A percentile compares a stretch with the other conserved stretches of the same genome.
Conservation (phyloP, 2,329 filamentous ascomycete species). For the Aspergillus sergii region DNA sequence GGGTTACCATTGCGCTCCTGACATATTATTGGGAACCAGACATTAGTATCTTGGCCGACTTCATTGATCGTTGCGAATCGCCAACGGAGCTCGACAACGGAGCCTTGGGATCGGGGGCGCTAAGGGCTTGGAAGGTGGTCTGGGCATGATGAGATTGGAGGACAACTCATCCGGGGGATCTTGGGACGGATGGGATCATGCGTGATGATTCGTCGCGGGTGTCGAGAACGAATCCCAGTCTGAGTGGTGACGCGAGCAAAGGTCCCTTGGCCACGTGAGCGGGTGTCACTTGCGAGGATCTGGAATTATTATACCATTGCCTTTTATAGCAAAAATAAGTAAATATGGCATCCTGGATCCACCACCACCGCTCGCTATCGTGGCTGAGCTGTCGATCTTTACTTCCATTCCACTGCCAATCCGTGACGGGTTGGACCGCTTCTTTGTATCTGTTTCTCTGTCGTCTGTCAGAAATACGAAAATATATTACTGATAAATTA, state of each 20-base stretch:
- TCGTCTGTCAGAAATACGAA: background rate
- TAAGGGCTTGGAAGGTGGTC: slow-evolving; percentile 17
- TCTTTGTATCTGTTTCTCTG: background rate
- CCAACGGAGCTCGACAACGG: slow-evolving; percentile 1
- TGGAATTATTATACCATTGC: background rate
- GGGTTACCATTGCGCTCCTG: slow-evolving; percentile 16
- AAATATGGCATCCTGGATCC: background rate
- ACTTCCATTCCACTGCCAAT: background rate
- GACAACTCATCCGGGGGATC: slow-evolving; percentile 5
- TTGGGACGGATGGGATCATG: background rate
- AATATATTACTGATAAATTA: too few species aligned
- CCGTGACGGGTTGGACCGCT: too few species aligned
- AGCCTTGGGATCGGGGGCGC: slow-evolving; percentile 7
- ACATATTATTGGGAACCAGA: slow-evolving; percentile 15
- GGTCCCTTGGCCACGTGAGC: background rate
- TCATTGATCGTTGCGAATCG: slow-evolving; percentile 7
- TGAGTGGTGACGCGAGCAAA: background rate
- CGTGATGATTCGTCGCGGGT: background rate
- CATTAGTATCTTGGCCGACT: slow-evolving; percentile 21
- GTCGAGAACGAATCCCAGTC: background rate
- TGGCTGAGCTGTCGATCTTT: slow-evolving; percentile 2
- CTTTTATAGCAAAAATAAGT: background rate
- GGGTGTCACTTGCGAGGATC: background rate
- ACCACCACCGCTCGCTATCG: slow-evolving; percentile 3
- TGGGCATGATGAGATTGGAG: slow-evolving; percentile 8